Evolutionary conservation across 768 basidiomycete species (phyloP), one percentile per base, ranked within the genome.

Genomic region (Zangia roseola): DNA sequence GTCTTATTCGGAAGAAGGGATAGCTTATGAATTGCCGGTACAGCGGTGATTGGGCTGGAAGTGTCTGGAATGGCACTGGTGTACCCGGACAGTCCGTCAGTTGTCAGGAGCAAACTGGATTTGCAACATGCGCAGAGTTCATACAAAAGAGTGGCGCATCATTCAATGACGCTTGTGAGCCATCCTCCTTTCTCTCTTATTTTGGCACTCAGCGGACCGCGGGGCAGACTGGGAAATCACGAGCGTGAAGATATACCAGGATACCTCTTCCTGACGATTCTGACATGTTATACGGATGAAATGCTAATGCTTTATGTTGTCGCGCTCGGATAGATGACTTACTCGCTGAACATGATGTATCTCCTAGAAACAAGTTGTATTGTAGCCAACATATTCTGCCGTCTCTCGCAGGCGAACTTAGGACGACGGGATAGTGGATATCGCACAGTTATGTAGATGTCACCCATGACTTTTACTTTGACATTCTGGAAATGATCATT

Each of bases 41-140:
- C 52, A 86, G 90, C 58, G 93, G 93, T 50, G 89, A 94, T 56
- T 97, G 93, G 94, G 92, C 93, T 10, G 82, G 84, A 40, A 72
- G 71, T 39, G 86, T 81, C n/a, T 97, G 94, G 94, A 71, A 69
- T 41, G 53, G 59, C 20, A 69, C 84, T 42, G 90, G 90, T 25
- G 77, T 86, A 45, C 89, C 88, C 16, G 93, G 93, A 43, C 93
- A 94, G 71, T 82, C 81, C 16, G 80, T 87, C 65, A 92, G 88
- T 65, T 97, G 94, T 60, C 89, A 90, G 14, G 73, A 82, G 57
- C 76, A 79, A 56, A 97, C 94, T 13, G 92, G 91, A 34, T 84
- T 82, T 66, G 72, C 86, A 21, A 88, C 86, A 5, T 97, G 94
- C 57, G 77, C 83, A 43, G 81, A 82, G 13, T 97, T 84, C 64